These are phyloP conservation scores for Inga oerstediana DNA, from an alignment of 306 rosid species.

Conservation along the genomic window DNA sequence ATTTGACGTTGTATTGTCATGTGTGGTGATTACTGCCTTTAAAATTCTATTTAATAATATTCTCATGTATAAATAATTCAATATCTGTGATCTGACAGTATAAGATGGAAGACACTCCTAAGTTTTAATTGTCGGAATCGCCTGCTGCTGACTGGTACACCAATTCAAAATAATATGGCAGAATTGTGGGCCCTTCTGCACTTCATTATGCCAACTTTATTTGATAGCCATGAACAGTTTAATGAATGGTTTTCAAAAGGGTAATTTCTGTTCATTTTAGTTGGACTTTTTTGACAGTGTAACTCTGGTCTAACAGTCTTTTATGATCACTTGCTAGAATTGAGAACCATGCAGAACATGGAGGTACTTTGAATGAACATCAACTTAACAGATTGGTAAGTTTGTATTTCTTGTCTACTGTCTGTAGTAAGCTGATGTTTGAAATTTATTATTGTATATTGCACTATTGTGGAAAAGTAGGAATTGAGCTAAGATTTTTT, in stretches of 20 bases:
- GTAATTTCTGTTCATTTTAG: constrained; percentile 45
- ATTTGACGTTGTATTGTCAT: constrained; percentile 17
- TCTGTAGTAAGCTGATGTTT: constrained; percentile 2
- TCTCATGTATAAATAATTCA: neutral
- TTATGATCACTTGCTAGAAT: constrained; percentile 58
- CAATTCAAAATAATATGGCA: constrained; percentile 98
- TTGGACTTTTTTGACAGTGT: constrained; percentile 24
- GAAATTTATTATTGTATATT: neutral
- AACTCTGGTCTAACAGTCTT: constrained; percentile 22
- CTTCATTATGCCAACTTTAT: constrained; percentile 96
- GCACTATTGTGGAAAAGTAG: constrained; percentile 20
- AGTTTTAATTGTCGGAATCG: constrained; percentile 98
- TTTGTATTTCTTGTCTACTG: constrained; percentile 30
- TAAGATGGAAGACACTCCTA: constrained; percentile 99
- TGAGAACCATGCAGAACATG: constrained; percentile 98
- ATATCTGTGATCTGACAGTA: constrained; percentile 53
- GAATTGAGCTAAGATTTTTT: neutral
- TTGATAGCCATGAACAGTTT: constrained; percentile 98
- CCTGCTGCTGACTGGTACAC: constrained; percentile 92
- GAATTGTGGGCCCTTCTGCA: constrained; percentile 99
- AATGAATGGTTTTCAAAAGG: constrained; percentile 99
- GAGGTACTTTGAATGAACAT: constrained; percentile 97
- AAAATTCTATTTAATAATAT: neutral
- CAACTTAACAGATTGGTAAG: constrained; percentile 96
- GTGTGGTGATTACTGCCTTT: constrained; percentile 7